Base-by-base conservation (phyloP, 305 asterid genomes). In the Caryopteris hybrid region DNA sequence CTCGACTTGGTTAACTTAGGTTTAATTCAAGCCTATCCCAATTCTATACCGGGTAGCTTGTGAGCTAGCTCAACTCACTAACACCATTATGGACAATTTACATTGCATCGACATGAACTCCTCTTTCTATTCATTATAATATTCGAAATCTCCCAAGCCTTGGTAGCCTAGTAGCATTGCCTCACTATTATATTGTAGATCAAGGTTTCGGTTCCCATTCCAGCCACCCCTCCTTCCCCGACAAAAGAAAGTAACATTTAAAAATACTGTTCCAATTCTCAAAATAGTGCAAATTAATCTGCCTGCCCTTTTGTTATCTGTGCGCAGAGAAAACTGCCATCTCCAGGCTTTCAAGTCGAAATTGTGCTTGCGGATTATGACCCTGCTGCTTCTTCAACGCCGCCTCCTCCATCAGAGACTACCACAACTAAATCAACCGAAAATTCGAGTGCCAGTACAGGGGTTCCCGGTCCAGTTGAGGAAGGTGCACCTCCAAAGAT, bases 331-430 rank as follows among this genome's bases (percentile, higher is more conserved):
- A 95, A 95, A 82, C 81, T 95, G 51, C 97, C 98, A 60, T 95
- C 99, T 51, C 96, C 98, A 0, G 98, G 98, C 66, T 91, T 95
- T 75, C 96, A 89, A 79, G 86, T 94, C 63, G 99, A 95, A 80
- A 82, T 95, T 53, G 97, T 95, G 69, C 96, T 95, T 2, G 91
- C 77, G 58, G 97, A 88, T 82, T 83, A 80, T 48, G 92, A 85
- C 39, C 41, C 84, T 61, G 71, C 62, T 70, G 3, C 64, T 55
- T 3, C 38, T 53, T 46, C 92, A 17, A 73, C 64, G 20, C 69
- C 89, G 14, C 73, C 64, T 17, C 69, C 89, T 63, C 82, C 81
- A 69, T 23, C 90, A 7, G 90, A 77, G 74, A 68, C 81, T 11
- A 65, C 75, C 61, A 48, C 82, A 17, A 45, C 22, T 23, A 74